phyloP scores from a whole-genome alignment of 2,329 filamentous ascomycete genomes.

The Trichoderma sp. region DNA sequence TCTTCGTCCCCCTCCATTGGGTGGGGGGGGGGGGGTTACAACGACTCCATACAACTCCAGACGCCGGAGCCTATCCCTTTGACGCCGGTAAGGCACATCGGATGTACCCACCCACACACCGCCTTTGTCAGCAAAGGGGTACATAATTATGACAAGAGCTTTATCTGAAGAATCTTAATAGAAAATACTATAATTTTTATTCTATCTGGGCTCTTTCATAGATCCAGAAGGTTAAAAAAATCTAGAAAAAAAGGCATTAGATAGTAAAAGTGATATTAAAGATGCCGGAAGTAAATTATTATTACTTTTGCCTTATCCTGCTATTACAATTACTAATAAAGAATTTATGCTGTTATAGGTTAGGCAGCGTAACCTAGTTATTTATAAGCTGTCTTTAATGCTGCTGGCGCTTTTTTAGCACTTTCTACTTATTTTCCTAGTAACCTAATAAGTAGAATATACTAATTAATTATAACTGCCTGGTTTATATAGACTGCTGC shows the following conservation, averaged over 20 bases:
- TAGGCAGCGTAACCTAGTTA: not conserved
- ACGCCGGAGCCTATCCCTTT: not conserved
- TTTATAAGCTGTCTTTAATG: not conserved
- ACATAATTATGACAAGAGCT: not conserved
- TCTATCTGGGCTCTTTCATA: no score
- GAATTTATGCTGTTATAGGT: not conserved
- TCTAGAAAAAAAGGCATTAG: not conserved
- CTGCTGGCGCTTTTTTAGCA: not conserved
- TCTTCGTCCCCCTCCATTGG: not conserved
- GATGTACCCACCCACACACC: no score
- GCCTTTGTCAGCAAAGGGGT: not conserved
- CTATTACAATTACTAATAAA: not conserved
- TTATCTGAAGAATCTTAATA: not conserved
- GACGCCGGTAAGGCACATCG: not conserved
- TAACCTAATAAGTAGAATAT: not conserved
- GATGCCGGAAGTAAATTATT: not conserved
- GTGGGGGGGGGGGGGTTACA: not conserved
- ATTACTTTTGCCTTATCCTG: not conserved
- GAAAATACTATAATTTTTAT: conserved; percentile 3
- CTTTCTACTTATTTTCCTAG: not conserved
- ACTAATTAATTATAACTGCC: not conserved
- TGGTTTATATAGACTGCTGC: not conserved
- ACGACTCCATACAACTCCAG: conserved; percentile 6
- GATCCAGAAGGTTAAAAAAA: not conserved
- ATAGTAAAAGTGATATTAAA: not conserved